A percentile compares a stretch with the other conserved stretches of the same genome.
Evolutionary conservation across 2,329 filamentous ascomycete genomes (phyloP).

Genomic region (Colletotrichum sp.): DNA sequence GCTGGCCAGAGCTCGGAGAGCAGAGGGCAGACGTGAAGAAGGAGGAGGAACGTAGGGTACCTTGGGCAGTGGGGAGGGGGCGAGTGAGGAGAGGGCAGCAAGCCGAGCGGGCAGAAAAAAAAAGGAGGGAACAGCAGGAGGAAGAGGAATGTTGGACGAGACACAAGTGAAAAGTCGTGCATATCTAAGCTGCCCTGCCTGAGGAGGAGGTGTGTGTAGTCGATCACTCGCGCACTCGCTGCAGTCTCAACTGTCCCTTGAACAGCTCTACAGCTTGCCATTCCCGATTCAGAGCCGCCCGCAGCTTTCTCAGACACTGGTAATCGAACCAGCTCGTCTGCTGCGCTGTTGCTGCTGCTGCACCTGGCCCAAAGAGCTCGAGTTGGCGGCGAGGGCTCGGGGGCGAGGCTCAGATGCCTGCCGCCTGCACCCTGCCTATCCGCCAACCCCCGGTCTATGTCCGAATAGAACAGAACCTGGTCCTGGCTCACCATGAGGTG

Average conservation of each 20-base stretch:
- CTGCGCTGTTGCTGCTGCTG: background rate
- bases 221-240: background rate
- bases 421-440: background rate
- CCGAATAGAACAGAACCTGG: background rate
- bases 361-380: background rate
- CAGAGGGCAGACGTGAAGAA: background rate
- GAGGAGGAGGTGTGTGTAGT: background rate
- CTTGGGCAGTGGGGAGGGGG: background rate
- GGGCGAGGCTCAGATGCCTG: background rate
- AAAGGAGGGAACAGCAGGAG: background rate
- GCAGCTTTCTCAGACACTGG: slow-evolving; percentile 1
- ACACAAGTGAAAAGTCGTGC: background rate
- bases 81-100: background rate
- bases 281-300: slow-evolving; percentile 1
- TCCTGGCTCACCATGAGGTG: background rate
- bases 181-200: background rate
- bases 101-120: background rate
- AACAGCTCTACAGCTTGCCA: background rate
- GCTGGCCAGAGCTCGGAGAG: background rate
- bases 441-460: background rate
- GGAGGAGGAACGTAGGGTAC: background rate
- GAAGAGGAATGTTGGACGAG: background rate
- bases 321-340: background rate
- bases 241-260: background rate
- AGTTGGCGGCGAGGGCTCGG: background rate